phyloP scores from a whole-genome alignment of 1,284 basidiomycete genomes.

The Apiotrichum mycotoxinovorans region DNA sequence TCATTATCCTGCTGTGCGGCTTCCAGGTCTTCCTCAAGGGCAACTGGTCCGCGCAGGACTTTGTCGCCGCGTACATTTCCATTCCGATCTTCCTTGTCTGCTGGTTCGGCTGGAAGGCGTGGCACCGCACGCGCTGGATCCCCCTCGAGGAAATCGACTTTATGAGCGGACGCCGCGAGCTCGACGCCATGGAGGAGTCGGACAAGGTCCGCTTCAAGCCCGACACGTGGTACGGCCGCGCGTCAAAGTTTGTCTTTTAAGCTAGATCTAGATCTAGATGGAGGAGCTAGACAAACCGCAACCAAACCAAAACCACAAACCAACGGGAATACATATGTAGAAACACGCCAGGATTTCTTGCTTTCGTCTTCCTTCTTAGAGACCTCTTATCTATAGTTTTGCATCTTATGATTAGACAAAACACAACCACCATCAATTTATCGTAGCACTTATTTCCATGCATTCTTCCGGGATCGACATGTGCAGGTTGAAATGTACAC shows the following conservation, averaged over 20 bases:
- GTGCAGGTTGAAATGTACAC: no score
- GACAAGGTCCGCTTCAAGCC: conserved; percentile 34
- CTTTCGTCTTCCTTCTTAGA: no score
- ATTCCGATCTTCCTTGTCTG: conserved; percentile 49
- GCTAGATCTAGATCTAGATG: background rate
- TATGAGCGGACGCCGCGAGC: conserved; percentile 58
- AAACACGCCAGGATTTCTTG: no score
- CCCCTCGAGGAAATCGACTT: conserved; percentile 61
- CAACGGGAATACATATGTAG: no score
- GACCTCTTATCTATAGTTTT: no score
- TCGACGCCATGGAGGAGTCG: conserved; percentile 58
- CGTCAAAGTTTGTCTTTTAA: conserved; percentile 34
- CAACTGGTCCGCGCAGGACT: conserved; percentile 50
- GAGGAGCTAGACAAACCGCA: background rate
- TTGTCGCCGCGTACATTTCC: conserved; percentile 51
- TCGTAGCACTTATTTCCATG: no score
- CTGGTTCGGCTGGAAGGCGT: conserved; percentile 59
- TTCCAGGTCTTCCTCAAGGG: conserved; percentile 61
- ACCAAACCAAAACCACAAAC: no score
- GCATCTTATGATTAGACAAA: no score
- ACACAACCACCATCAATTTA: no score
- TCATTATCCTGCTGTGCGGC: conserved; percentile 40
- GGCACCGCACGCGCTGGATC: conserved; percentile 58
- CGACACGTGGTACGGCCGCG: conserved; percentile 24
- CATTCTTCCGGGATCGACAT: no score